Base-by-base conservation (phyloP, 805 yeast species). In the Candida jianshihensis region DNA sequence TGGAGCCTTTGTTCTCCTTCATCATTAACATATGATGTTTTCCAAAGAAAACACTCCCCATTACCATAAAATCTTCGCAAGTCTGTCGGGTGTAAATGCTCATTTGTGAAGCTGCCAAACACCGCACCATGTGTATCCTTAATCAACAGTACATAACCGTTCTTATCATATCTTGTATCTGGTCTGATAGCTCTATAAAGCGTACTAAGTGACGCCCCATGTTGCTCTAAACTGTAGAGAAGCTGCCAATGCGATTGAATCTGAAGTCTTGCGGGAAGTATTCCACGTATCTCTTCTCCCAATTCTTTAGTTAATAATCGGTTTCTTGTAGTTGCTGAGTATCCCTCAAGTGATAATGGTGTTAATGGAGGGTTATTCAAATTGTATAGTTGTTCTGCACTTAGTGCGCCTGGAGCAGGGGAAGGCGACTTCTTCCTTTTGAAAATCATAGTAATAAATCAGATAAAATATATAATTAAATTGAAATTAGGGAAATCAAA, bases 21-120 rank as follows among this genome's bases (percentile, higher is more conserved):
- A 9, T 33, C 31, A 5, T 49, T 41, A 6, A 68, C 66, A 21
- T 54, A 59, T 42, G 75, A 83, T n/a, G 73, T 52, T 45, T 80
- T 83, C 96, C 96, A 90, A 17, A 90, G 66, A 49, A 92, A 89
- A 53, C 97, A 88, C 57, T 90, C 96, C 1, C 97, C 96, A 60
- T 89, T 89, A 1, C 98, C 98, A 48, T 80, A 83, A 60, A 79
- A 90, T 39, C 85, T 68, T 49, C 75, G 75, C 33, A 73, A 73
- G 34, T 85, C 94, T 39, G 79, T 72, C 1, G 88, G 81, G 40
- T 73, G 77, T 40, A 84, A 68, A 37, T 72, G 66, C 47, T 85
- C 95, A 56, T 87, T 87, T 33, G 78, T 46, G 55, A 75, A 89
- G 12, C 86, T 81, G 0, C 97, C 97, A 62, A 89, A 88, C 30